Base-by-base conservation (phyloP, 163 green algal genomes). In the Chlamydomonas reinhardtii region DNA sequence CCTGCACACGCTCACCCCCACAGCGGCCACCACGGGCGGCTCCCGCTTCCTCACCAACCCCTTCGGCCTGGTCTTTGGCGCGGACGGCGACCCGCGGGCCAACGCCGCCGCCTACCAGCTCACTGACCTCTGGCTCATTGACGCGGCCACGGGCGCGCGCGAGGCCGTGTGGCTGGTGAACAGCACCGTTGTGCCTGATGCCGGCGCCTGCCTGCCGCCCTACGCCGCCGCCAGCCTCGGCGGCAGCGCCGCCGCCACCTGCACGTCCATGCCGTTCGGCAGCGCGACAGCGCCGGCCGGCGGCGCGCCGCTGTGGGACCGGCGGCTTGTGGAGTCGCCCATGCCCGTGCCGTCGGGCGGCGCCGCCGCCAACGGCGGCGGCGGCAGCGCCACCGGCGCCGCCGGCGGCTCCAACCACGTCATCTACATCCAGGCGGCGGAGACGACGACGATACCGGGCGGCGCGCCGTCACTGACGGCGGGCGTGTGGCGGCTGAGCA, bases 101-200 rank as follows among this genome's bases (percentile, higher is more conserved):
- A 19, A 32, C 32, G 79, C 68, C 43, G 4, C 5, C 34, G 56
- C 79, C 15, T 85, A 85, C 69, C 79, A 85, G 32, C 34, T 85
- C 52, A 78, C 62, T 34, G 79, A 85, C 70, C 71, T 85, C 12
- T 85, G 79, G 79, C 52, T 85, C 15, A 39, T 85, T 0, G 79
- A 85, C 25, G 48, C 25, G 12, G 54, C 16, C 34, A 85, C 79
- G n/a, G 79, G 79, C 68, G 52, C 31, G 5, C 79, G 68, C 54
- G n/a, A 77, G 20, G 4, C 39, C 43, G 69, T 85, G 22, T 85
- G 79, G 79, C 14, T 39, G 27, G 32, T 17, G 32, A 48, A 43
- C 74, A 56, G 74, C 22, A 59, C 54, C 1, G 25, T 31, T 32
- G n/a, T 75, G 17, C 35, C 27, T n/a, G 43, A 22, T 39, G 20